Percentiles rank a stretch among this genome's conserved stretches.
These are phyloP conservation scores for Ceratobasidium sp. DNA, from an alignment of 1,284 basidiomycete genomes.

Conservation along the genomic window DNA sequence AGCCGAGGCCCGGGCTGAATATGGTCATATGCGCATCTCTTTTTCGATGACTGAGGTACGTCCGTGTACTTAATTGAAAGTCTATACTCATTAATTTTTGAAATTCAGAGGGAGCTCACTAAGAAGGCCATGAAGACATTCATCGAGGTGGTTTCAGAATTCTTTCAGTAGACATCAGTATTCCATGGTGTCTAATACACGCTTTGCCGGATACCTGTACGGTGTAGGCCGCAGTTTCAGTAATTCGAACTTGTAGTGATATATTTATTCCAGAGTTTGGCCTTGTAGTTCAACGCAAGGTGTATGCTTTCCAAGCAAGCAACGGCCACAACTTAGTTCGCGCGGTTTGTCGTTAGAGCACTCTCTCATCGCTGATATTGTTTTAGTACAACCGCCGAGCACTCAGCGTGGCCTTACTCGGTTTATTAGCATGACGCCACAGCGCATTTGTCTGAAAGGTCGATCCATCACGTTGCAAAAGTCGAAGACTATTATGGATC, in stretches of 20 bases:
- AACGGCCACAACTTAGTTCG: no score
- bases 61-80: constrained; percentile 29
- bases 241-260: not conserved
- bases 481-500: no score
- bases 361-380: no score
- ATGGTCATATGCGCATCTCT: constrained; percentile 73
- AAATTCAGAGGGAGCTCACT: constrained; percentile 60
- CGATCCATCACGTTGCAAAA: no score
- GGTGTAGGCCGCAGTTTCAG: not conserved
- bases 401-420: no score
- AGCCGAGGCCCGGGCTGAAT: constrained; percentile 35
- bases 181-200: not conserved
- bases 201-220: not conserved
- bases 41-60: constrained; percentile 71
- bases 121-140: constrained; percentile 65
- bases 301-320: no score
- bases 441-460: no score
- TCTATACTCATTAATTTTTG: constrained; percentile 3
- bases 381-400: no score
- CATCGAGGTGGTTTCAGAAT: constrained; percentile 54
- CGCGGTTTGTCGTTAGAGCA: no score
- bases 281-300: no score
- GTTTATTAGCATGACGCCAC: no score
- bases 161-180: constrained; percentile 35
- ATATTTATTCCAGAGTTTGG: not conserved